Evolutionary conservation across 2,329 filamentous ascomycete species (phyloP).

Genomic region (Paraphaeosphaeria sporulosa): DNA sequence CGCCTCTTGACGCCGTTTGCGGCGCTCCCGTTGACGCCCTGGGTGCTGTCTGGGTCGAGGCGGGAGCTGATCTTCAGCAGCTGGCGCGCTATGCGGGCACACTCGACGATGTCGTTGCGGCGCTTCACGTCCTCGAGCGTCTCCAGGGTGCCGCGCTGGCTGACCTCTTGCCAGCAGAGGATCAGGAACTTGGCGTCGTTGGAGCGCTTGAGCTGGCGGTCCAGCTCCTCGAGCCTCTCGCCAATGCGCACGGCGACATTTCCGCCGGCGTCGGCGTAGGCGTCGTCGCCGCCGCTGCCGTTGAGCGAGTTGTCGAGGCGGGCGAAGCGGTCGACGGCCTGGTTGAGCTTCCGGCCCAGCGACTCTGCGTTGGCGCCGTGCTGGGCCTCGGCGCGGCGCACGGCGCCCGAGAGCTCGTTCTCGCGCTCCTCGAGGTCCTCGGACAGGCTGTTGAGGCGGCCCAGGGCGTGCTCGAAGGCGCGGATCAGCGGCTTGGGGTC

Average conservation of each 20-base stretch:
- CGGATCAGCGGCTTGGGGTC: slow-evolving; percentile 97
- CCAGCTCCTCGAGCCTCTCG: slow-evolving; percentile 90
- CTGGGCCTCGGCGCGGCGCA: slow-evolving; percentile 88
- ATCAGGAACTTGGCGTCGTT: slow-evolving; percentile 95
- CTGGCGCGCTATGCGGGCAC: slow-evolving; percentile 91
- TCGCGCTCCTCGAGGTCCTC: slow-evolving; percentile 90
- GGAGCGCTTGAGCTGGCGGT: slow-evolving; percentile 87
- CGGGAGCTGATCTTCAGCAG: slow-evolving; percentile 92
- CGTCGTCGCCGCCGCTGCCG: slow-evolving; percentile 61
- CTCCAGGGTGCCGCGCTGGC: slow-evolving; percentile 84
- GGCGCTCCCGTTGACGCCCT: slow-evolving; percentile 44
- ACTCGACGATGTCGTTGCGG: slow-evolving; percentile 90
- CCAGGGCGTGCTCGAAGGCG: slow-evolving; percentile 82
- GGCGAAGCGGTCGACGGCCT: slow-evolving; percentile 92
- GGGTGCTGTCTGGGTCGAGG: slow-evolving; percentile 75
- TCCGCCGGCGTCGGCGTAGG: slow-evolving; percentile 68
- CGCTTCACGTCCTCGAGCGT: slow-evolving; percentile 88
- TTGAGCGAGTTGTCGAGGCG: slow-evolving; percentile 85
- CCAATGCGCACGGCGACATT: slow-evolving; percentile 95
- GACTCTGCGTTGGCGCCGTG: slow-evolving; percentile 91
- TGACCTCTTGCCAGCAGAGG: slow-evolving; percentile 96
- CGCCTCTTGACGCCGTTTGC: slow-evolving; percentile 58
- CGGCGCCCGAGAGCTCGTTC: slow-evolving; percentile 87
- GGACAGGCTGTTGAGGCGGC: slow-evolving; percentile 72
- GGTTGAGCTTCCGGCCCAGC: slow-evolving; percentile 85